phyloP scores from a whole-genome alignment of 116 monocot species.

The Iris pallida region DNA sequence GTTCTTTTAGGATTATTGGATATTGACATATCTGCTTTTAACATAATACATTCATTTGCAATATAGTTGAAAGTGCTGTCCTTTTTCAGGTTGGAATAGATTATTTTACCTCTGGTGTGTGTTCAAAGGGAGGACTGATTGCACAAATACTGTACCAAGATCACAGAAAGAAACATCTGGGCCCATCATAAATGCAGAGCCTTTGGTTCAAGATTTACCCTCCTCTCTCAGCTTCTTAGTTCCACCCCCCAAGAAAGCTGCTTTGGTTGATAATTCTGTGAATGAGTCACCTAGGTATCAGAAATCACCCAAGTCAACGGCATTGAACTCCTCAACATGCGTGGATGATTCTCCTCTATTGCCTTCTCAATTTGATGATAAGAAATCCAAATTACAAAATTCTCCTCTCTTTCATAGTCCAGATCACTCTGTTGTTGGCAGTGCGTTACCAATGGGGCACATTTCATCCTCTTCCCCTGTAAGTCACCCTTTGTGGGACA shows the following conservation, averaged over 20 bases:
- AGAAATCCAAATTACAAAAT: neutral
- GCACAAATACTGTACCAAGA: slow-evolving; percentile 13
- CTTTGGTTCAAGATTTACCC: slow-evolving; percentile 3
- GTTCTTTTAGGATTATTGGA: neutral
- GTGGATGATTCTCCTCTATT: slow-evolving; percentile 2
- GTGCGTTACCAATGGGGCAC: neutral
- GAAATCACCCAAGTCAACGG: neutral
- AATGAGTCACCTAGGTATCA: slow-evolving; percentile 17
- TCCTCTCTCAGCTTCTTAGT: neutral
- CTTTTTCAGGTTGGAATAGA: slow-evolving; percentile 82
- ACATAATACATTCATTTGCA: neutral
- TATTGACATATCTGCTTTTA: neutral
- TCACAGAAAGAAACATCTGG: slow-evolving; percentile 11
- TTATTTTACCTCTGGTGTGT: slow-evolving; percentile 88
- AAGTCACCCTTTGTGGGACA: neutral
- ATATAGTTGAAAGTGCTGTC: neutral
- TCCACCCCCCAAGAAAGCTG: slow-evolving; percentile 13
- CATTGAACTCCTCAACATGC: neutral
- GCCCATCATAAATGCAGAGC: slow-evolving; percentile 13
- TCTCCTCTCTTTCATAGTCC: slow-evolving; percentile 14
- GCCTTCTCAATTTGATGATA: slow-evolving; percentile 11
- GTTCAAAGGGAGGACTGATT: slow-evolving; percentile 39
- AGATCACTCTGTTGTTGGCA: neutral
- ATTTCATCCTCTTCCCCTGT: neutral
- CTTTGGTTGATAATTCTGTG: slow-evolving; percentile 1